Percentiles rank a stretch among this genome's conserved stretches.
Conservation (phyloP, 257 asterid species). For the Solanum chmielewskii region DNA sequence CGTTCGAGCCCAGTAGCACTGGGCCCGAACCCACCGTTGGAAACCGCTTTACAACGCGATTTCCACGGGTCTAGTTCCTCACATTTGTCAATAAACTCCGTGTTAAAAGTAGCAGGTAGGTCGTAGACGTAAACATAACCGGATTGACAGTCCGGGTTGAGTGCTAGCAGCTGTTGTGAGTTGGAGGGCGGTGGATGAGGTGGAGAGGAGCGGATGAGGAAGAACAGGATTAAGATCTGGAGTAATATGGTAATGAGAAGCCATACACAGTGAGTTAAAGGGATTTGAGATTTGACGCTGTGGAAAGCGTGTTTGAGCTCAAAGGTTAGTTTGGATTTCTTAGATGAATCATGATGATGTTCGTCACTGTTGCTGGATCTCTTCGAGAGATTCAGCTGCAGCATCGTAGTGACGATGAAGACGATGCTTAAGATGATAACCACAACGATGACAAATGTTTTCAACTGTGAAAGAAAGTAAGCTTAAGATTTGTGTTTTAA, state of each 20-base stretch:
- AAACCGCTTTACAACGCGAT: slow-evolving; percentile 32
- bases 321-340: neutral
- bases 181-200: slow-evolving; percentile 1
- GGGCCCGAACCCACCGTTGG: slow-evolving; percentile 40
- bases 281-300: slow-evolving; percentile 3
- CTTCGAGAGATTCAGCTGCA: neutral
- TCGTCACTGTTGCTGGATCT: neutral
- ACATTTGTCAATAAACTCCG: slow-evolving; percentile 25
- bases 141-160: slow-evolving; percentile 15
- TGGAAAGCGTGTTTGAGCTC: neutral
- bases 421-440: neutral
- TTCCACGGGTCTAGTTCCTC: slow-evolving; percentile 34
- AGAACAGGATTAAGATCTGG: slow-evolving; percentile 4
- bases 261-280: slow-evolving; percentile 2
- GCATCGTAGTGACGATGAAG: neutral
- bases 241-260: neutral
- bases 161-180: neutral
- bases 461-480: neutral
- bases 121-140: slow-evolving; percentile 43
- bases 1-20: slow-evolving; percentile 38
- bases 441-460: neutral
- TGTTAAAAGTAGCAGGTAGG: slow-evolving; percentile 33
- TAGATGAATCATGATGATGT: neutral
- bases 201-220: slow-evolving; percentile 11
- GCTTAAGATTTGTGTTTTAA: neutral